Evolutionary conservation across 108 stramenopile species (phyloP).

Genomic region (Cyclotella choctawhatcheeana): DNA sequence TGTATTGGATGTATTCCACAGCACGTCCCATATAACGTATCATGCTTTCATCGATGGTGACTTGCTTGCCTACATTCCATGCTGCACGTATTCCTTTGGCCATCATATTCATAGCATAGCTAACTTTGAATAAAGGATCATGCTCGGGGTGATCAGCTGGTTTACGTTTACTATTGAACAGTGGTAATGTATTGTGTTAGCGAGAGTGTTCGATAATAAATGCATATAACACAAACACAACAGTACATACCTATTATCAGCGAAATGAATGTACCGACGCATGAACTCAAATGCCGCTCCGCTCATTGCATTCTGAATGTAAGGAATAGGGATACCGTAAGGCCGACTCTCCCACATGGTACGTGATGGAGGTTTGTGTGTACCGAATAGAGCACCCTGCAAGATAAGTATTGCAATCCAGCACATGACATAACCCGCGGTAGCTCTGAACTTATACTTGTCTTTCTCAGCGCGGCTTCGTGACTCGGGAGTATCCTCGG

Average conservation of each 20-base stretch:
- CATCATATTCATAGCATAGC: slow-evolving; percentile 2
- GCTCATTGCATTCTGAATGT: slow-evolving; percentile 10
- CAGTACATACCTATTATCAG: slow-evolving; percentile 12
- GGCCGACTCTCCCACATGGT: slow-evolving; percentile 7
- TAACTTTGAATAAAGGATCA: slow-evolving; percentile 26
- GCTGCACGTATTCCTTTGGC: background rate
- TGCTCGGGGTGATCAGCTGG: background rate
- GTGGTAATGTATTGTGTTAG: background rate
- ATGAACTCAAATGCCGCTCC: slow-evolving; percentile 15
- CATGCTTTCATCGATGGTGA: slow-evolving; percentile 28
- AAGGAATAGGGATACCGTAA: slow-evolving; percentile 1
- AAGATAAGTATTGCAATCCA: slow-evolving; percentile 17
- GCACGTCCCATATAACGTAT: slow-evolving; percentile 25
- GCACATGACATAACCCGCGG: slow-evolving; percentile 3
- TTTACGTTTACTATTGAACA: background rate
- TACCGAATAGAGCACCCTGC: slow-evolving; percentile 6
- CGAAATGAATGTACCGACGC: slow-evolving; percentile 24
- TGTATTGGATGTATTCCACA: slow-evolving; percentile 24
- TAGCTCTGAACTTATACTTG: slow-evolving; percentile 1
- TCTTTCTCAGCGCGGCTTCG: slow-evolving; percentile 10
- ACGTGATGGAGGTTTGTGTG: slow-evolving; percentile 1
- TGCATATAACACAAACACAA: background rate
- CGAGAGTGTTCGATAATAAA: background rate
- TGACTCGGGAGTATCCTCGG: too few relatives aligned
- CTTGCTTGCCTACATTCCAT: slow-evolving; percentile 7